Conservation (phyloP, 176 grass and related monocot species). For the Chrysopogon serrulatus region DNA sequence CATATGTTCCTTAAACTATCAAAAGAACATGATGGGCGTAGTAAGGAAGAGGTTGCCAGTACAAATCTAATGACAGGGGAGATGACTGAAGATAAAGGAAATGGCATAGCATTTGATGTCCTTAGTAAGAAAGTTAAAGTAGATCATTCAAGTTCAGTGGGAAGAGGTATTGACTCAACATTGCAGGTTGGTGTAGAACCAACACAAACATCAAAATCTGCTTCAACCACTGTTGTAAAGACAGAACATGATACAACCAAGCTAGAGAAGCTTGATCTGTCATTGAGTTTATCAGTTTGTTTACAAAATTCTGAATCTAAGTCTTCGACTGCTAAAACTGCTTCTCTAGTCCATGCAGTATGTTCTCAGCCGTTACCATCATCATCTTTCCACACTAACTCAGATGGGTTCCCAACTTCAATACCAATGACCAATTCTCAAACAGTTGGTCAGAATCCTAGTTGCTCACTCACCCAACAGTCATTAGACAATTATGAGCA, state of each 20-base stretch:
- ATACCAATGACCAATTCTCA: constrained; percentile 54
- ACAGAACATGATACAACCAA: constrained; percentile 41
- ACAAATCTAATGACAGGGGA: constrained; percentile 43
- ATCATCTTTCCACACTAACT: constrained; percentile 48
- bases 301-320: constrained; percentile 45
- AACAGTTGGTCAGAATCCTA: constrained; percentile 61
- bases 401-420: constrained; percentile 55
- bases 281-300: constrained; percentile 66
- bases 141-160: constrained; percentile 22
- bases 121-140: constrained; percentile 23
- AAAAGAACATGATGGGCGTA: constrained; percentile 33
- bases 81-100: constrained; percentile 61
- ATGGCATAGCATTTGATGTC: constrained; percentile 54
- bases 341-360: constrained; percentile 26
- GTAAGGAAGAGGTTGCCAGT: constrained; percentile 22
- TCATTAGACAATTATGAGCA: constrained; percentile 68
- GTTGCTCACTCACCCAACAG: constrained; percentile 72
- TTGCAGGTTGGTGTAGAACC: constrained; percentile 34
- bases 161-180: constrained; percentile 53
- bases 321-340: constrained; percentile 28
- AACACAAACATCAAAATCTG: constrained; percentile 21
- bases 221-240: constrained; percentile 28
- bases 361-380: constrained; percentile 47
- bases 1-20: constrained; percentile 18
- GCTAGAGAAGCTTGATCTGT: constrained; percentile 75